These are phyloP conservation scores for Lecanoromycetidae sp. DNA, from an alignment of 2,329 filamentous ascomycete genomes.

Conservation along the genomic window DNA sequence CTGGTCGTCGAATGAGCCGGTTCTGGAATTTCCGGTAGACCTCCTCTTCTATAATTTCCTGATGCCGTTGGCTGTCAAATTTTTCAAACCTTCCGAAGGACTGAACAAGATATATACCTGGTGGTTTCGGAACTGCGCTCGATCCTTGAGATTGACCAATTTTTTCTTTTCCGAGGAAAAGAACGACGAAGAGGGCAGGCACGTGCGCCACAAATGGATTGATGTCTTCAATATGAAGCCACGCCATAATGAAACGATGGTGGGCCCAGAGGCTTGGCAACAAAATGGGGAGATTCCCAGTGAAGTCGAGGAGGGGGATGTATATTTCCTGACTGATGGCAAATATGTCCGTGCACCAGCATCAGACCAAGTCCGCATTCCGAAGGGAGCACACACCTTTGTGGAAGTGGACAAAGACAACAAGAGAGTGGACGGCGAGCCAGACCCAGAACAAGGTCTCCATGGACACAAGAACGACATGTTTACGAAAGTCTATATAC, in stretches of 20 bases:
- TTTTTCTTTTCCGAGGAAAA: slow-evolving; percentile 82
- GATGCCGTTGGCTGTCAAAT: slow-evolving; percentile 73
- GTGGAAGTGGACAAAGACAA: slow-evolving; percentile 60
- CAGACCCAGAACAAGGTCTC: slow-evolving; percentile 42
- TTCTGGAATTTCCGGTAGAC: slow-evolving; percentile 88
- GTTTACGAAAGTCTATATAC: slow-evolving; percentile 66
- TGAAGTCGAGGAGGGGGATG: slow-evolving; percentile 25
- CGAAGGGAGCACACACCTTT: slow-evolving; percentile 72
- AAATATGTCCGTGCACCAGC: slow-evolving; percentile 84
- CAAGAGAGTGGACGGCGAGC: slow-evolving; percentile 48
- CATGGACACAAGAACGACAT: slow-evolving; percentile 48
- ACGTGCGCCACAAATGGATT: slow-evolving; percentile 42
- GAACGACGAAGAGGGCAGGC: slow-evolving; percentile 66
- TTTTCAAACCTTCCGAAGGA: slow-evolving; percentile 73
- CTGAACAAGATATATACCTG: slow-evolving; percentile 80
- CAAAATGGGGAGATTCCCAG: slow-evolving; percentile 22
- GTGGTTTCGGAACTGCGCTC: slow-evolving; percentile 88
- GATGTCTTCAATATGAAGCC: slow-evolving; percentile 25
- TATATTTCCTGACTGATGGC: slow-evolving; percentile 56
- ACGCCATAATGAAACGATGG: slow-evolving; percentile 29
- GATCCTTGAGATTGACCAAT: slow-evolving; percentile 67
- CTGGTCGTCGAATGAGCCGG: slow-evolving; percentile 84
- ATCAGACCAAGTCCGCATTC: slow-evolving; percentile 88
- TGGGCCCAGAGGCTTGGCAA: slow-evolving; percentile 19
- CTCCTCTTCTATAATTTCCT: slow-evolving; percentile 94